Percentiles rank a stretch among this genome's conserved stretches.
phyloP scores from a whole-genome alignment of 306 rosid species.

The Prosopis cineraria region DNA sequence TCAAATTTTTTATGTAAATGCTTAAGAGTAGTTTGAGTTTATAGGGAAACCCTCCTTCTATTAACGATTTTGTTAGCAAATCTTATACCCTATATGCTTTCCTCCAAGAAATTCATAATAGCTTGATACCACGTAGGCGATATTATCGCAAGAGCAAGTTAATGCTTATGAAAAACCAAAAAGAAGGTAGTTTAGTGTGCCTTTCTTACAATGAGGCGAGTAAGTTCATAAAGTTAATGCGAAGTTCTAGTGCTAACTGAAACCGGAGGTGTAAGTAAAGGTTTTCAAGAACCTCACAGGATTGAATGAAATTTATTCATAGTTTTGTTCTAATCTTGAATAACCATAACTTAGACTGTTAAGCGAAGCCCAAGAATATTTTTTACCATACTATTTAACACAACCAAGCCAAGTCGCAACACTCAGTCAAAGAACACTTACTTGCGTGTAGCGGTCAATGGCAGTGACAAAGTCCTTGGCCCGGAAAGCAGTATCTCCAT shows the following conservation, averaged over 20 bases:
- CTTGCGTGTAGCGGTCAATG: slow-evolving; percentile 82
- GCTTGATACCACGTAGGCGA: not conserved
- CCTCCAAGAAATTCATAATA: not conserved
- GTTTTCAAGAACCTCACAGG: not conserved
- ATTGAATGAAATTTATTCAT: not conserved
- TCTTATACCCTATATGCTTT: not conserved
- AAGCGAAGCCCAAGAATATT: not conserved
- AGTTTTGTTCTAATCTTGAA: no score
- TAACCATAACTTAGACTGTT: not conserved
- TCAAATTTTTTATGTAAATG: not conserved
- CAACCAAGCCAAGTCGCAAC: slow-evolving; percentile 21
- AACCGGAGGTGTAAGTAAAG: not conserved
- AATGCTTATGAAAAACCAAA: not conserved
- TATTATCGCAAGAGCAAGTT: not conserved
- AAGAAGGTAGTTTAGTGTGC: not conserved
- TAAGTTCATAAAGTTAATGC: not conserved
- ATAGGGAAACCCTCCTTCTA: no score
- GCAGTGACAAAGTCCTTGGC: slow-evolving; percentile 80
- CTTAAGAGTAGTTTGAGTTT: not conserved
- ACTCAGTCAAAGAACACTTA: slow-evolving; percentile 41
- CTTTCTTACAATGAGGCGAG: not conserved
- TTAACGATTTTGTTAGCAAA: not conserved
- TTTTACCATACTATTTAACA: not conserved
- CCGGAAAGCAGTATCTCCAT: slow-evolving; percentile 89
- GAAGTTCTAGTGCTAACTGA: not conserved